These are phyloP conservation scores for Cinnamomum micranthum DNA, from an alignment of 164 flowering plant genomes.

Conservation along the genomic window DNA sequence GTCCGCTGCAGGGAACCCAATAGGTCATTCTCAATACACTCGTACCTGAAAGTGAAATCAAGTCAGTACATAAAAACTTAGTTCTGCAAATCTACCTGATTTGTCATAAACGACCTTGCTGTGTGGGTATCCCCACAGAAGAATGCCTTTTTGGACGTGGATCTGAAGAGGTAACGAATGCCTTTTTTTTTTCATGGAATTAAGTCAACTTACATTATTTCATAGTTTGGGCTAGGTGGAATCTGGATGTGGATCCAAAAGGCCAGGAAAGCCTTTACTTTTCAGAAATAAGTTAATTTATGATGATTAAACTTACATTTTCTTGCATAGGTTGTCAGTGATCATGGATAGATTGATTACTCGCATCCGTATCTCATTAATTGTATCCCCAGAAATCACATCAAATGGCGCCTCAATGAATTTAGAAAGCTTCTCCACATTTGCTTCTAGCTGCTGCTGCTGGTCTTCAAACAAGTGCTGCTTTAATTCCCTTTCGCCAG, in stretches of 20 bases:
- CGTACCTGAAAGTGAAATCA: slow-evolving; percentile 54
- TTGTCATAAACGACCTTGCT: no score
- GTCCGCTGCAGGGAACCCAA: slow-evolving; percentile 48
- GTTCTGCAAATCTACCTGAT: background rate
- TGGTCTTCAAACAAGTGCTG: slow-evolving; percentile 57
- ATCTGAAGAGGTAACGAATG: no score
- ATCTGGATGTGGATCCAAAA: no score
- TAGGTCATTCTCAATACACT: slow-evolving; percentile 78
- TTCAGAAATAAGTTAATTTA: background rate
- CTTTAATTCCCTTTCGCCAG: slow-evolving; percentile 34
- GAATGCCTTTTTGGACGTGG: no score
- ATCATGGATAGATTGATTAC: slow-evolving; percentile 41
- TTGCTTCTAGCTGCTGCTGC: slow-evolving; percentile 54
- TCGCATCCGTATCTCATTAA: slow-evolving; percentile 41
- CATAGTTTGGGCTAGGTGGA: no score
- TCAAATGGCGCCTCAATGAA: slow-evolving; percentile 42
- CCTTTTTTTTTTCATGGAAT: no score
- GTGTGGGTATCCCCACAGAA: no score
- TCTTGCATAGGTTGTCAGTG: slow-evolving; percentile 42
- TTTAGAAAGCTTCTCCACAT: slow-evolving; percentile 54
- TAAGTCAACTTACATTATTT: no score
- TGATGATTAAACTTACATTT: slow-evolving; percentile 36
- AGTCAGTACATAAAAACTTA: background rate
- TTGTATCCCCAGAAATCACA: slow-evolving; percentile 20
- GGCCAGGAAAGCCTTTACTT: no score